Conservation (phyloP, 768 basidiomycete species). For the Sporobolomyces roseus region DNA sequence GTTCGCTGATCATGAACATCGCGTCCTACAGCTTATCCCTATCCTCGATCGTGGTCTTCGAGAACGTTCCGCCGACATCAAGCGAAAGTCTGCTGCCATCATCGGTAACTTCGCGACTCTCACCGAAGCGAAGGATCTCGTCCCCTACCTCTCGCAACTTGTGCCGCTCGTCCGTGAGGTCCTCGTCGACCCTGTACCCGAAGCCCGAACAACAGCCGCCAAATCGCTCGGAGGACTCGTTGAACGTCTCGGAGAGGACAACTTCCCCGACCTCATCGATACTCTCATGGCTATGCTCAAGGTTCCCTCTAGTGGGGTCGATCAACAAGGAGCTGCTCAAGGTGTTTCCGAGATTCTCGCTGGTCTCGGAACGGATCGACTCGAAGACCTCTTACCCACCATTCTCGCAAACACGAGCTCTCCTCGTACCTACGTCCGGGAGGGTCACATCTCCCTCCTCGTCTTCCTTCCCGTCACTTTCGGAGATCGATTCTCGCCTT, state of each 20-base stretch:
- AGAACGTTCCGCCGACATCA: conserved; percentile 87
- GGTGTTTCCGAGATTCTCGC: conserved; percentile 92
- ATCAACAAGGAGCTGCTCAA: conserved; percentile 95
- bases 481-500: conserved; percentile 91
- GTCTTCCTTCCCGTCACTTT: conserved; percentile 95
- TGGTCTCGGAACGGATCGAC: conserved; percentile 93
- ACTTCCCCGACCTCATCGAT: conserved; percentile 95
- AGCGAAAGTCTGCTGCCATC: conserved; percentile 92
- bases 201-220: conserved; percentile 93
- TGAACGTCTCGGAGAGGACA: conserved; percentile 85
- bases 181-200: conserved; percentile 93
- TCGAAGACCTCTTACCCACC: conserved; percentile 89
- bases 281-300: conserved; percentile 79
- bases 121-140: conserved; percentile 84
- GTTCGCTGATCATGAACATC: conserved; percentile 13
- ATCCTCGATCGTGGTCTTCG: conserved; percentile 88
- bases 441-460: conserved; percentile 97
- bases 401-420: conserved; percentile 88
- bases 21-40: conserved; percentile 67
- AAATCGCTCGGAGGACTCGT: conserved; percentile 95
- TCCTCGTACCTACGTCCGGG: conserved; percentile 81
- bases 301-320: conserved; percentile 88
- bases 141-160: conserved; percentile 84
- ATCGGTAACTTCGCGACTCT: conserved; percentile 93
- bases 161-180: conserved; percentile 88